Conservation (phyloP, 2,329 filamentous ascomycete genomes). For the Chaetomiaceae sp. region DNA sequence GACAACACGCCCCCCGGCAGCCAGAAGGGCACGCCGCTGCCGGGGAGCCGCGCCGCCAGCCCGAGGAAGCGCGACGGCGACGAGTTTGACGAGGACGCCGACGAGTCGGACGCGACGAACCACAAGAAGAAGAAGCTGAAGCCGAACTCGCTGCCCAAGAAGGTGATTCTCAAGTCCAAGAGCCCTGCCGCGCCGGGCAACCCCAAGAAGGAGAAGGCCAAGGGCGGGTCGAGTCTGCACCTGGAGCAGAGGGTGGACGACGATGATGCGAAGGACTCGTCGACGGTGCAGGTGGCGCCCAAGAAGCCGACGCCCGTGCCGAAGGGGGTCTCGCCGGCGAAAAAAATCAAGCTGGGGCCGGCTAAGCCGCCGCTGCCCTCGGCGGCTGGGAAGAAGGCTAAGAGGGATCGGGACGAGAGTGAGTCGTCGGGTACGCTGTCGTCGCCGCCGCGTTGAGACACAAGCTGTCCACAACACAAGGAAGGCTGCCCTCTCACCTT, state of each 20-base stretch:
- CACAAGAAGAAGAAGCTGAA: constrained; percentile 58
- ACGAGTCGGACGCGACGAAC: constrained; percentile 45
- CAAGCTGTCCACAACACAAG: too few relatives aligned
- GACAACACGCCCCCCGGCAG: constrained; percentile 58
- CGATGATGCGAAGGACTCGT: constrained; percentile 35
- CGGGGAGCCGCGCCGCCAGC: constrained; percentile 50
- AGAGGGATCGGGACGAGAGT: constrained; percentile 48
- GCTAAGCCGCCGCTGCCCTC: constrained; percentile 46
- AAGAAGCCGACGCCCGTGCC: constrained; percentile 39
- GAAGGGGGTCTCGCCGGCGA: constrained; percentile 41
- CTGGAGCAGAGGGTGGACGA: constrained; percentile 44
- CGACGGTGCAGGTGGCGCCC: constrained; percentile 38
- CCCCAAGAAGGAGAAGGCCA: constrained; percentile 52
- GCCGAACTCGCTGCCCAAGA: constrained; percentile 44
- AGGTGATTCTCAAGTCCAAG: constrained; percentile 54
- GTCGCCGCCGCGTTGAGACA: constrained; percentile 41
- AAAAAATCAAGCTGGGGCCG: constrained; percentile 41
- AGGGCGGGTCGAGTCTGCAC: constrained; percentile 46
- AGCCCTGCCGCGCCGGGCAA: constrained; percentile 18
- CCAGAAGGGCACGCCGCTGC: constrained; percentile 57
- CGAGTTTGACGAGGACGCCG: constrained; percentile 50
- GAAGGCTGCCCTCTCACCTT: background rate
- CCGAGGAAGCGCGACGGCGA: constrained; percentile 55
- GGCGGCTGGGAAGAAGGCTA: constrained; percentile 46
- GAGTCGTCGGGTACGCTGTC: constrained; percentile 55